Base-by-base conservation (phyloP, 108 stramenopile species). In the Epithemia pelagica region DNA sequence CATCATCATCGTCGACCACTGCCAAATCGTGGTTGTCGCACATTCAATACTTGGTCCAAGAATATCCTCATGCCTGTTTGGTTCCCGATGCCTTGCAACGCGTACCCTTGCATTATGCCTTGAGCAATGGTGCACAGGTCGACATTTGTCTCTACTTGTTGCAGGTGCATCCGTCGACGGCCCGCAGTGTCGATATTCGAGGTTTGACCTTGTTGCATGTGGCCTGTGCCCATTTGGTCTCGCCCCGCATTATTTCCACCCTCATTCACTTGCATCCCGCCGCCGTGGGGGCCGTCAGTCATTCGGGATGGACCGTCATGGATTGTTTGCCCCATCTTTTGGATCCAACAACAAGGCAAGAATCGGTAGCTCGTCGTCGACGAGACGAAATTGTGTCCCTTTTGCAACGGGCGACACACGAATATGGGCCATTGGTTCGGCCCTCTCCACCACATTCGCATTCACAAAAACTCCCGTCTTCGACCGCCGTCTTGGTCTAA, bases 101-200 rank as follows among this genome's bases (percentile, higher is more conserved):
- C 25, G 1, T 60, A 10, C 59, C 59, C 18, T 2, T 60, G 1
- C 59, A 60, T 60, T 60, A 60, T 60, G 59, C 59, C 26, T 30
- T 60, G 27, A 30, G 26, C 28, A 60, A 60, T 27, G 37, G 37
- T 5, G 37, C 5, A 10, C 10, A 46, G 5, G 37, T 5, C 37
- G 37, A 46, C 37, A 5, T 5, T 46, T 46, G 5, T 10, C 5
- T 46, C 15, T 46, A 46, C 37, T 46, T 46, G 37, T 46, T 46
- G 37, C 37, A 46, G 37, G 37, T 46, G 10, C 37, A 46, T 46
- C 37, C 37, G 10, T 5, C 5, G 15, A 15, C 37, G 37, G 27
- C 59, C 2, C 59, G 30, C 2, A 28, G 28, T 30, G 26, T 60
- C 27, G 59, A 60, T 60, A 28, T 30, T 28, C 59, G 59, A 1